Percentiles rank a stretch among this genome's conserved stretches.
Conservation (phyloP, 1,139 yeast genomes). For the Suhomyces maxii region DNA sequence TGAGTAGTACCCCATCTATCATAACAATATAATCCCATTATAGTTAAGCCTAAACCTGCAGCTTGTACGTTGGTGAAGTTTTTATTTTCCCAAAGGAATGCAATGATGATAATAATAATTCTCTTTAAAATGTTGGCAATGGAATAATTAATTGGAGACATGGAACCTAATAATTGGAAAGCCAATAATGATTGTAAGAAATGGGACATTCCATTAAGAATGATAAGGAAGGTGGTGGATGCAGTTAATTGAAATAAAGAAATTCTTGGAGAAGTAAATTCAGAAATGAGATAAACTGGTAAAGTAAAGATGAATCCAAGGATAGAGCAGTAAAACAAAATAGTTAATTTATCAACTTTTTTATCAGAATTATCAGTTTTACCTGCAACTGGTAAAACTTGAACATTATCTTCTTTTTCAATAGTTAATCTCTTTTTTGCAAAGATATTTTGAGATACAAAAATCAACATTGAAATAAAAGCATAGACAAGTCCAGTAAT, state of each 20-base stretch:
- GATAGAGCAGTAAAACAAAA: conserved; percentile 78
- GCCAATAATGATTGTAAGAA: conserved; percentile 85
- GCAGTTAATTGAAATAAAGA: conserved; percentile 36
- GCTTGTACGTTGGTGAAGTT: conserved; percentile 54
- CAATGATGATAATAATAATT: conserved; percentile 77
- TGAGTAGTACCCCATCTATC: conserved; percentile 68
- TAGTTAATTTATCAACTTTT: conserved; percentile 77
- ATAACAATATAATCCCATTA: conserved; percentile 61
- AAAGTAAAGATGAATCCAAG: conserved; percentile 77
- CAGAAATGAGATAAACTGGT: conserved; percentile 74
- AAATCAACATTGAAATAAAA: conserved; percentile 76
- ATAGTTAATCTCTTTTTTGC: conserved; percentile 77
- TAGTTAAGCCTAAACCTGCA: conserved; percentile 69
- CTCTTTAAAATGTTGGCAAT: conserved; percentile 88
- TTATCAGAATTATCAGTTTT: conserved; percentile 17
- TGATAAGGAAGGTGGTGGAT: conserved; percentile 35
- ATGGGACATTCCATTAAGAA: conserved; percentile 75
- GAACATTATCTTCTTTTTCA: conserved; percentile 19
- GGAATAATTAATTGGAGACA: conserved; percentile 87
- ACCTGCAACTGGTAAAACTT: conserved; percentile 28
- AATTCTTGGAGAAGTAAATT: conserved; percentile 44
- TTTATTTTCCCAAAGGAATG: conserved; percentile 78
- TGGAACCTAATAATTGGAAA: conserved; percentile 81
- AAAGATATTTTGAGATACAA: conserved; percentile 89
- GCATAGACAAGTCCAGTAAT: conserved; percentile 72